Evolutionary conservation across 169 alveolate species (phyloP), one percentile per base, ranked within the genome.

Genomic region (Plasmodium fragile): DNA sequence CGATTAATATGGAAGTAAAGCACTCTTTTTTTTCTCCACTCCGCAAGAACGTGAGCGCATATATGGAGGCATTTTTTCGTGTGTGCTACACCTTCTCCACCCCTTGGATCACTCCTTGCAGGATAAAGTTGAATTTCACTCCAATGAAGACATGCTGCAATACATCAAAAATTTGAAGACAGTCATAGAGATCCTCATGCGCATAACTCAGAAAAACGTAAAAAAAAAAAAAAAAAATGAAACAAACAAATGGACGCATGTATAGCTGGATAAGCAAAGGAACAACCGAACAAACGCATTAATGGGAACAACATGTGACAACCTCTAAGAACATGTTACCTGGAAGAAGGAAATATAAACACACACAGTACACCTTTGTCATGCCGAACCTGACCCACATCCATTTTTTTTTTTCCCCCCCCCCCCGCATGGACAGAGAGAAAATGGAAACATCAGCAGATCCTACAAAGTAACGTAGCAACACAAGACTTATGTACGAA

Each of bases 191-290:
- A 90, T 70, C 32, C 82, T 90, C 43, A 90, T 90, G 94, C 81
- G 52, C n/a, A 79, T 90, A 65, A 90, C 94, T 34, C 94, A 80
- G 70, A 80, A 90, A 90, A 90, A 90, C 69, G 94, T 90, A 90
- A 90, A 59, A 43, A 72, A 28, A 84, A 72, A 71, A 65, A 65
- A 65, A 65, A 65, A 65, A 22, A 16, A 18, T 18, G 2, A n/a
- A 18, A 18, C 16, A 16, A 65, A 65, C 18, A 65, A 25, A n/a
- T n/a, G n/a, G 16, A 8, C n/a, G 25, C 8, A 65, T 1, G 41
- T 2, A 6, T 28, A 28, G 16, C 36, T 65, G 75, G n/a, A 65
- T 65, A 65, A 10, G n/a, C 41, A 5, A 22, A 65, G 7, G 25
- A 3, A 36, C 75, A 28, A 65, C 36, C 4, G n/a, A 28, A 65